phyloP scores from a whole-genome alignment of 2,329 filamentous ascomycete genomes.

The Pestalotiopsis sp. region DNA sequence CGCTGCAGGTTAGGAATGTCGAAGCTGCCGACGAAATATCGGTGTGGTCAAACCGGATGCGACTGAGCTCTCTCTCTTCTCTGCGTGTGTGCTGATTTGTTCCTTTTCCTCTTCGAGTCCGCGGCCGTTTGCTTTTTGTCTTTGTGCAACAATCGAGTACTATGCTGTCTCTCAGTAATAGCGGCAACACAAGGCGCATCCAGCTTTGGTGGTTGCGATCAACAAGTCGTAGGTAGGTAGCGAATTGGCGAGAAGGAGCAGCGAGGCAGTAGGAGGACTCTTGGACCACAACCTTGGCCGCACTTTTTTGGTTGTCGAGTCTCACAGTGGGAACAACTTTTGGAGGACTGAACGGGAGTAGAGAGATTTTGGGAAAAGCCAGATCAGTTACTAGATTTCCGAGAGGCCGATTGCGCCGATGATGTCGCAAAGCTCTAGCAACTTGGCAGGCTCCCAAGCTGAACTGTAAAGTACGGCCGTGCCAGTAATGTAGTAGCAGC shows the following conservation, averaged over 20 bases:
- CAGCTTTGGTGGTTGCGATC: not conserved
- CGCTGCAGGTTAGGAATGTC: not conserved
- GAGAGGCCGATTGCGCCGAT: slow-evolving; percentile 4
- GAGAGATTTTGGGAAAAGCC: not conserved
- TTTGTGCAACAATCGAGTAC: not conserved
- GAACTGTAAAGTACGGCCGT: slow-evolving; percentile 11
- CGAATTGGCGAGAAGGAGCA: not conserved
- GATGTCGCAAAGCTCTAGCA: slow-evolving; percentile 1
- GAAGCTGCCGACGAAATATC: not conserved
- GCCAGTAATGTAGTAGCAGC: not conserved
- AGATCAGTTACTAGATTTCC: not conserved
- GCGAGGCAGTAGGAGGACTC: not conserved
- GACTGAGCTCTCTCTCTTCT: not conserved
- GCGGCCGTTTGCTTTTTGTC: slow-evolving; percentile 2
- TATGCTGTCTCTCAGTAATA: not conserved
- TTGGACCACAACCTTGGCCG: too few species aligned
- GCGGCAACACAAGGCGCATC: slow-evolving; percentile 1
- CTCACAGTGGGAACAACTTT: not conserved
- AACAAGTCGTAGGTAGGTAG: not conserved
- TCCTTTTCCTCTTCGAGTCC: not conserved
- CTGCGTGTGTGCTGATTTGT: not conserved
- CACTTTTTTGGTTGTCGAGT: not conserved
- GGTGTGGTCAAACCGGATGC: not conserved
- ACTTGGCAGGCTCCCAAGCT: slow-evolving; percentile 1
- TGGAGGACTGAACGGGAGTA: not conserved